Evolutionary conservation across 805 yeast species (phyloP).

Genomic region (Groenewaldozyma tartarivorans): DNA sequence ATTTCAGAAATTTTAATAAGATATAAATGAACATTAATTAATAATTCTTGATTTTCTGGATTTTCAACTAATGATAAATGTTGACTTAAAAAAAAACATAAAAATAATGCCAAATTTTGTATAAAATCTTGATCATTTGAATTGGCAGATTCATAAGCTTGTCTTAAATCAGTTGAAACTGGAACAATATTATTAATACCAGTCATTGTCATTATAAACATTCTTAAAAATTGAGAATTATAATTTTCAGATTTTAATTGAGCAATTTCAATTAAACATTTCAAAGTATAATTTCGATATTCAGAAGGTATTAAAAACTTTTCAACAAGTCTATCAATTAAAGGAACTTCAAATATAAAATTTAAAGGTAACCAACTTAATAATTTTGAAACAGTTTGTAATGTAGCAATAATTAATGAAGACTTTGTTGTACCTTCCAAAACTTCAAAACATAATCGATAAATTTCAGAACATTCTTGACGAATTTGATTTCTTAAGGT

Average conservation of each 20-base stretch:
- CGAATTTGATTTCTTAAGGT: constrained; percentile 75
- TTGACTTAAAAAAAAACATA: constrained; percentile 71
- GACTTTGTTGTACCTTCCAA: constrained; percentile 83
- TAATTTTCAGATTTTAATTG: constrained; percentile 46
- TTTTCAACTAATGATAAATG: constrained; percentile 51
- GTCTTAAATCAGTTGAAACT: constrained; percentile 56
- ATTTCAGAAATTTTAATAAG: constrained; percentile 77
- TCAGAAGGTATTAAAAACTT: constrained; percentile 72
- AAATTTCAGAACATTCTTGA: constrained; percentile 86
- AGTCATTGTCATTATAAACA: constrained; percentile 67
- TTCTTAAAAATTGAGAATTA: constrained; percentile 49
- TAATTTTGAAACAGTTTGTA: constrained; percentile 73
- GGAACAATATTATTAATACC: constrained; percentile 64
- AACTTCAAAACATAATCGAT: constrained; percentile 86
- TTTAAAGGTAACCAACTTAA: constrained; percentile 92
- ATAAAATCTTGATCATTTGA: constrained; percentile 85
- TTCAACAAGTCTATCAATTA: constrained; percentile 59
- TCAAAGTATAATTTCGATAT: constrained; percentile 75
- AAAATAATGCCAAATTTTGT: constrained; percentile 89
- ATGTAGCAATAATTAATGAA: constrained; percentile 72
- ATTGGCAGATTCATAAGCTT: constrained; percentile 63
- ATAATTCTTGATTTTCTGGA: constrained; percentile 46
- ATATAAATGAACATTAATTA: constrained; percentile 68
- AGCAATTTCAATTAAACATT: constrained; percentile 89
- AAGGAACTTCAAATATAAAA: constrained; percentile 67